Conservation (phyloP, 2,329 filamentous ascomycete species). For the Domatiomyces catenatus region DNA sequence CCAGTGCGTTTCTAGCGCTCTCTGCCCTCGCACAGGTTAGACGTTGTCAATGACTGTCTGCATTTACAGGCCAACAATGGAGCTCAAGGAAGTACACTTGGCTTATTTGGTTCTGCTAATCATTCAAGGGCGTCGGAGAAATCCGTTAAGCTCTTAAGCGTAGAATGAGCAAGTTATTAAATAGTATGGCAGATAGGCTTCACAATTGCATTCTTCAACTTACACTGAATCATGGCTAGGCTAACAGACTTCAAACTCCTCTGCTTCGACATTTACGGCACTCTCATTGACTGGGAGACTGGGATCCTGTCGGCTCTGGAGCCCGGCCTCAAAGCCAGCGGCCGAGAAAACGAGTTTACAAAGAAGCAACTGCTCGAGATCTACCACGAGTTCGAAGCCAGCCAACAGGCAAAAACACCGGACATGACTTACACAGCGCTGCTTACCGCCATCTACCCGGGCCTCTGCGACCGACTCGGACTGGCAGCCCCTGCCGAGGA, state of each 20-base stretch:
- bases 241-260: constrained; percentile 30
- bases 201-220: too few species aligned
- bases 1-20: too few species aligned
- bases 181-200: too few species aligned
- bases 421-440: constrained; percentile 44
- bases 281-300: constrained; percentile 63
- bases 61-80: background rate
- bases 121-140: background rate
- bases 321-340: constrained; percentile 17
- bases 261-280: constrained; percentile 68
- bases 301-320: constrained; percentile 43
- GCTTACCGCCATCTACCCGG: constrained; percentile 33
- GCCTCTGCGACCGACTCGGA: constrained; percentile 19
- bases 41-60: background rate
- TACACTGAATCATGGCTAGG: constrained; percentile 4
- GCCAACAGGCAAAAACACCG: constrained; percentile 40
- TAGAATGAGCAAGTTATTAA: background rate
- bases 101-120: background rate
- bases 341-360: background rate
- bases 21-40: too few species aligned
- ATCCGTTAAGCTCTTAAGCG: background rate
- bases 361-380: constrained; percentile 5
- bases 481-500: constrained; percentile 4
- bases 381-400: constrained; percentile 28
- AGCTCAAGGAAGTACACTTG: background rate